These are phyloP conservation scores for Dictyostelium purpureum DNA, from an alignment of 78 protist species.

Conservation along the genomic window DNA sequence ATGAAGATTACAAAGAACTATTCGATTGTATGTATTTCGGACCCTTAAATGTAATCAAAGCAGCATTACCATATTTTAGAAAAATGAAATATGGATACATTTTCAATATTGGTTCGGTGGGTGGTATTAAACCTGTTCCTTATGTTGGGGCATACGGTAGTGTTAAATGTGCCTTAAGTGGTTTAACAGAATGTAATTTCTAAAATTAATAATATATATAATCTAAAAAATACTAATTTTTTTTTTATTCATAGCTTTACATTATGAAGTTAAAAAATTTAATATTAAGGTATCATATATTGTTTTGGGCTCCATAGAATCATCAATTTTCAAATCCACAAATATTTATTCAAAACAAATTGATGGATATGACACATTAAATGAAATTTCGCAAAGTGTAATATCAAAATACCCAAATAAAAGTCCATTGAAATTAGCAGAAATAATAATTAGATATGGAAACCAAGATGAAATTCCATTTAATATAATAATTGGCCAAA, in stretches of 20 bases:
- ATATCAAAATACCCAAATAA: no score
- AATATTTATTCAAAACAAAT: no score
- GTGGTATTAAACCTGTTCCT: neutral
- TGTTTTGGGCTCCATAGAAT: neutral
- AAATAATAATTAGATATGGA: no score
- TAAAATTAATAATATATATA: neutral
- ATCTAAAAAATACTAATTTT: no score
- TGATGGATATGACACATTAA: no score
- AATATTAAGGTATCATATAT: constrained; percentile 7
- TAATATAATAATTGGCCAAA: no score
- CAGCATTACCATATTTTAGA: neutral
- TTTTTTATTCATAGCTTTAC: neutral
- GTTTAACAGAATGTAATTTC: neutral
- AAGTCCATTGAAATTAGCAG: no score
- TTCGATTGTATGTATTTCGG: constrained; percentile 6
- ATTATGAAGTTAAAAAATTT: neutral
- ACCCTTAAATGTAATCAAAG: neutral
- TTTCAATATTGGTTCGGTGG: neutral
- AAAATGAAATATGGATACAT: neutral
- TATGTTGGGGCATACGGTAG: neutral
- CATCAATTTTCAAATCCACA: neutral
- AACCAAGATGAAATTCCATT: no score
- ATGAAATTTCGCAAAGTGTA: no score
- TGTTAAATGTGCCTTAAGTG: constrained; percentile 5
- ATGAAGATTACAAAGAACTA: neutral